Evolutionary conservation across 352 stramenopile species (phyloP).

Genomic region (Globisporangium cystogenes): DNA sequence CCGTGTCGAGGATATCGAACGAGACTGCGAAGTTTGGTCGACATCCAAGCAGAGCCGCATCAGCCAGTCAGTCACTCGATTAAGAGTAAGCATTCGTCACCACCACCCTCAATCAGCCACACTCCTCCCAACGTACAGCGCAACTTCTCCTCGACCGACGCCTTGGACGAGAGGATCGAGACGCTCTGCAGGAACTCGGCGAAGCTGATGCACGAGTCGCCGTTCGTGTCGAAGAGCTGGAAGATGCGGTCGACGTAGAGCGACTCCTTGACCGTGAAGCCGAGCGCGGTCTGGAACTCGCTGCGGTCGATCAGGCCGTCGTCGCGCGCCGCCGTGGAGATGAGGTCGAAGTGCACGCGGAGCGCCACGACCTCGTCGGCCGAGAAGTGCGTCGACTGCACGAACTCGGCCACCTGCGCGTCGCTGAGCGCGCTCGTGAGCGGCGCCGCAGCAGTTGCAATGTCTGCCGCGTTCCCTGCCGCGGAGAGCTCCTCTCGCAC

Average conservation of each 20-base stretch:
- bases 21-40: constrained; percentile 31
- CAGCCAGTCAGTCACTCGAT: too few species aligned
- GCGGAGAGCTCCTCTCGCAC: constrained; percentile 34
- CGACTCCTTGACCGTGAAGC: constrained; percentile 76
- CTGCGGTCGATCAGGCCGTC: constrained; percentile 71
- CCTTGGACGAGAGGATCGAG: constrained; percentile 66
- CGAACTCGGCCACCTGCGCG: constrained; percentile 38
- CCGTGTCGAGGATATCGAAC: constrained; percentile 69
- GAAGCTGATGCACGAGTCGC: constrained; percentile 79
- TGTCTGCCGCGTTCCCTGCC: neutral
- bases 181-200: constrained; percentile 73
- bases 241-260: constrained; percentile 82
- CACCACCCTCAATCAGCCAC: too few species aligned
- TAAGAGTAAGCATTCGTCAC: too few species aligned
- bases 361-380: constrained; percentile 54
- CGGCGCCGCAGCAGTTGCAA: neutral
- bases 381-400: constrained; percentile 43
- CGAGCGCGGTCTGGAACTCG: constrained; percentile 74
- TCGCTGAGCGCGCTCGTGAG: constrained; percentile 53
- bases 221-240: constrained; percentile 73
- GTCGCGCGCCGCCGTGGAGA: constrained; percentile 54
- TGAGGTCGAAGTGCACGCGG: constrained; percentile 59
- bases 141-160: constrained; percentile 59
- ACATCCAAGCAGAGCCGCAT: constrained; percentile 2
- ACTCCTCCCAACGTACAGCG: constrained; percentile 67